Evolutionary conservation across 1,139 yeast species (phyloP), one percentile per base, ranked within the genome.

Genomic region (Zygosaccharomyces pseudobailii): DNA sequence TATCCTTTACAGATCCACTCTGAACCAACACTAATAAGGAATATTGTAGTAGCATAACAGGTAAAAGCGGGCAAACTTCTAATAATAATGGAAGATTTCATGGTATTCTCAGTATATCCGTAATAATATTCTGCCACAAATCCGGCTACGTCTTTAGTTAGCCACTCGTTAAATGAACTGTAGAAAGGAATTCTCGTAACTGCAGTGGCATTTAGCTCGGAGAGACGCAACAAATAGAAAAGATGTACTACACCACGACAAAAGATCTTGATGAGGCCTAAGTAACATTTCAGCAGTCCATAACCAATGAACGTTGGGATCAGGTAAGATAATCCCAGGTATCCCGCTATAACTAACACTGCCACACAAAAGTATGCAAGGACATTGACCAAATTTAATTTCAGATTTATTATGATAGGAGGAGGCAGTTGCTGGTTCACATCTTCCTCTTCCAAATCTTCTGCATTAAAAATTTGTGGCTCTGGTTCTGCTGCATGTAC

Each of bases 251-350:
- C 22, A 19, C 63, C 64, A 24, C 51, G 50, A 6, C 45, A 17
- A 21, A 53, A 37, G 4, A 51, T 41, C 22, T 47, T 43, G 8
- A 50, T 24, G 23, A 58, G 31, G 8, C 46, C 32, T 8, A 50
- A 27, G 34, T 59, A 60, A 3, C 55, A 7, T 28, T 47, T 52
- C n/a, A 62, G 28, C 33, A 65, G 48, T 3, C 52, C 49, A 42
- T 49, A 55, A 3, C 87, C 87, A 9, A 78, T 45, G 36, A 74
- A 55, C 5, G 81, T 77, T 1, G 89, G 89, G 2, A 80, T 54
- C 33, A 78, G 68, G 57, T 81, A 83, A 3, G 79, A 69, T 5
- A 71, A 45, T 31, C 76, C 68, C 40, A 81, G 59, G 45, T 74
- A 76, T 1, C 70, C 62, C 0, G 75, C 61, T 6, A 78, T 68